Evolutionary conservation across 1,284 basidiomycete species (phyloP).

Genomic region (Veloporphyrellus conicus): DNA sequence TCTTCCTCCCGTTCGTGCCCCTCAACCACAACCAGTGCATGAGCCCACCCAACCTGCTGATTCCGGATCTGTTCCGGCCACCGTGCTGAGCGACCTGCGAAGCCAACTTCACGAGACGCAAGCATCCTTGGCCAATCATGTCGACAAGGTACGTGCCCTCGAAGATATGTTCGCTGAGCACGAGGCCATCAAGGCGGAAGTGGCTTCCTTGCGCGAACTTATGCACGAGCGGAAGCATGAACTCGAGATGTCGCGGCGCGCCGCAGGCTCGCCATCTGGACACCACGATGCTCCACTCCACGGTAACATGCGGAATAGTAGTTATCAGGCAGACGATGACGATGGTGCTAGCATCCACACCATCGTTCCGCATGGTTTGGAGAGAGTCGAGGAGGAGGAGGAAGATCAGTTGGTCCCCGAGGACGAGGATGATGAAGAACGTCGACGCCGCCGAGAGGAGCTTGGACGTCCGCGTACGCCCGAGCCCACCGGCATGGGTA

Average conservation of each 20-base stretch:
- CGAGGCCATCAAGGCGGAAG: conserved; percentile 79
- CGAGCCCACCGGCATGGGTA: conserved; percentile 68
- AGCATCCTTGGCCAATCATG: conserved; percentile 69
- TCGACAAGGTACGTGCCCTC: conserved; percentile 81
- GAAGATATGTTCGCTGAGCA: conserved; percentile 86
- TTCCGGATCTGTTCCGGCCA: conserved; percentile 25
- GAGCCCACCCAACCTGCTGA: conserved; percentile 20
- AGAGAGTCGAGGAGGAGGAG: conserved; percentile 71
- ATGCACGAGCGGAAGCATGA: conserved; percentile 55
- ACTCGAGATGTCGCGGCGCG: conserved; percentile 20
- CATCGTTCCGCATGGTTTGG: conserved; percentile 63
- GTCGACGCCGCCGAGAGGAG: conserved; percentile 49
- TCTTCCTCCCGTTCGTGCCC: conserved; percentile 62
- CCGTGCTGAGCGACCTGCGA: conserved; percentile 55
- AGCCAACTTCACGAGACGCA: conserved; percentile 85
- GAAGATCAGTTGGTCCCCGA: conserved; percentile 53
- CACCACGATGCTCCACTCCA: conserved; percentile 27
- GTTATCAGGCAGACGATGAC: conserved; percentile 53
- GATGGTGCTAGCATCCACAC: conserved; percentile 59
- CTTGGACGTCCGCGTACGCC: conserved; percentile 69
- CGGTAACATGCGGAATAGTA: conserved; percentile 23
- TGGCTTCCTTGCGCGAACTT: conserved; percentile 65
- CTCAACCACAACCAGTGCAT: conserved; percentile 44
- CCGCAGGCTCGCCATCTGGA: conserved; percentile 23
- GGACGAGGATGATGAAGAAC: conserved; percentile 44